Evolutionary conservation across 345 rosid species (phyloP).

Genomic region (Gossypium sturtianum): DNA sequence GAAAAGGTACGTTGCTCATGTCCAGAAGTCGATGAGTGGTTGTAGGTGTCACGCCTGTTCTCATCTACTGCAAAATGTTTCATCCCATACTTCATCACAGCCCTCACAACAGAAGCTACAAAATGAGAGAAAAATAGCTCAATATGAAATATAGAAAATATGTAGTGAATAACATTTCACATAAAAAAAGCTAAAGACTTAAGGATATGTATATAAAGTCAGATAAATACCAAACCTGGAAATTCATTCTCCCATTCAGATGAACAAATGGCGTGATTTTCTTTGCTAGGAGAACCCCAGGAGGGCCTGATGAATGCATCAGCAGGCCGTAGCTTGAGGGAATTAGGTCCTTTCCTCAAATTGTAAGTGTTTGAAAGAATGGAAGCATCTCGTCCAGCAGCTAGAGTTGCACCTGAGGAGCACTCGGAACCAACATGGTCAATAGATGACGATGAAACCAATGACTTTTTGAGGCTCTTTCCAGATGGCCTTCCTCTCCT

Average conservation of each 20-base stretch:
- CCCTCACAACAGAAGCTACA: slow-evolving; percentile 88
- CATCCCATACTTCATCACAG: slow-evolving; percentile 79
- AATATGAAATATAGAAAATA: not conserved
- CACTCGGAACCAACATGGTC: slow-evolving; percentile 55
- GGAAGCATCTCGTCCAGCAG: slow-evolving; percentile 53
- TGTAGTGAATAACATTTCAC: not conserved
- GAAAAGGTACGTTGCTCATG: slow-evolving; percentile 39
- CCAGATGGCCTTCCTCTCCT: slow-evolving; percentile 74
- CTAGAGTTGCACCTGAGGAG: slow-evolving; percentile 60
- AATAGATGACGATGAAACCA: slow-evolving; percentile 46
- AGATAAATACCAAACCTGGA: slow-evolving; percentile 49
- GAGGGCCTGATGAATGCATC: slow-evolving; percentile 47
- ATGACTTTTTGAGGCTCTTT: slow-evolving; percentile 50
- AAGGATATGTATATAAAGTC: not conserved
- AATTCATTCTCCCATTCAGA: slow-evolving; percentile 90
- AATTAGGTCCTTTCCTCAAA: slow-evolving; percentile 52
- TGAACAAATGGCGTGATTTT: slow-evolving; percentile 42
- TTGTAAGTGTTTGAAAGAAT: slow-evolving; percentile 45
- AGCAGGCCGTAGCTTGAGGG: slow-evolving; percentile 41
- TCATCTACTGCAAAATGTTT: slow-evolving; percentile 70
- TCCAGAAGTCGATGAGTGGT: slow-evolving; percentile 28
- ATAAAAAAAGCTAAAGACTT: not conserved
- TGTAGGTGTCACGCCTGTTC: slow-evolving; percentile 73
- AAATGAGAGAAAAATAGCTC: slow-evolving; percentile 16
- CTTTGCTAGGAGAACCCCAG: slow-evolving; percentile 41